Conservation (phyloP, 1,139 yeast genomes). For the Arxiozyma heterogenica region DNA sequence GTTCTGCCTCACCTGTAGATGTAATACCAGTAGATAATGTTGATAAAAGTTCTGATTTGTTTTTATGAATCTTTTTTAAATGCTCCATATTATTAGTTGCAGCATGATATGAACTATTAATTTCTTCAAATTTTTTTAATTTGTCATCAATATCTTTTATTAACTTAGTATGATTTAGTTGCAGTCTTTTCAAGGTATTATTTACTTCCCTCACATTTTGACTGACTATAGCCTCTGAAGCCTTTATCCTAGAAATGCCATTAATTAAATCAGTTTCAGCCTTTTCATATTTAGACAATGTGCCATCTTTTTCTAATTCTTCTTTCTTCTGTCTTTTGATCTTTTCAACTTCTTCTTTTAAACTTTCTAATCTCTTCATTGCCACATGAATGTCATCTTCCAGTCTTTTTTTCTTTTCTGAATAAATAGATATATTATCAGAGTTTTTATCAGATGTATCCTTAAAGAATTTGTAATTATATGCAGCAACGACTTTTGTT, state of each 20-base stretch:
- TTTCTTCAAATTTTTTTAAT: constrained; percentile 21
- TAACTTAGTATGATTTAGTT: constrained; percentile 17
- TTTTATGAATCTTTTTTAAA: constrained; percentile 43
- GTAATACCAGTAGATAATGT: constrained; percentile 88
- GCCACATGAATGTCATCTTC: constrained; percentile 44
- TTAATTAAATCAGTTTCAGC: constrained; percentile 53
- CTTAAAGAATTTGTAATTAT: constrained; percentile 50
- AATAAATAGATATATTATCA: constrained; percentile 16
- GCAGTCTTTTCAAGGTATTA: constrained; percentile 16
- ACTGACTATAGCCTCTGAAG: constrained; percentile 49
- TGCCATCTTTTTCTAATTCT: constrained; percentile 56
- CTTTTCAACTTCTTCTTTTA: constrained; percentile 53
- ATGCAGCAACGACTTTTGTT: constrained; percentile 66
- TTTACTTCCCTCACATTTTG: constrained; percentile 49
- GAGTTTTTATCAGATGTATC: constrained; percentile 37
- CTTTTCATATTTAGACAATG: constrained; percentile 51
- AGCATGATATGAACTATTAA: constrained; percentile 36
- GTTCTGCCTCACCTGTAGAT: constrained; percentile 65
- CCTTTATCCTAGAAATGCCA: constrained; percentile 56
- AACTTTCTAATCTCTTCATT: constrained; percentile 10
- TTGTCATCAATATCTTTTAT: constrained; percentile 23
- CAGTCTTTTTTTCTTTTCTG: constrained; percentile 33
- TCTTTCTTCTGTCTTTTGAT: constrained; percentile 48
- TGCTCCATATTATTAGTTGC: constrained; percentile 38
- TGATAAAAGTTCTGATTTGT: constrained; percentile 71